Evolutionary conservation across 306 rosid species (phyloP), one percentile per base, ranked within the genome.

Genomic region (Prunus salicina): DNA sequence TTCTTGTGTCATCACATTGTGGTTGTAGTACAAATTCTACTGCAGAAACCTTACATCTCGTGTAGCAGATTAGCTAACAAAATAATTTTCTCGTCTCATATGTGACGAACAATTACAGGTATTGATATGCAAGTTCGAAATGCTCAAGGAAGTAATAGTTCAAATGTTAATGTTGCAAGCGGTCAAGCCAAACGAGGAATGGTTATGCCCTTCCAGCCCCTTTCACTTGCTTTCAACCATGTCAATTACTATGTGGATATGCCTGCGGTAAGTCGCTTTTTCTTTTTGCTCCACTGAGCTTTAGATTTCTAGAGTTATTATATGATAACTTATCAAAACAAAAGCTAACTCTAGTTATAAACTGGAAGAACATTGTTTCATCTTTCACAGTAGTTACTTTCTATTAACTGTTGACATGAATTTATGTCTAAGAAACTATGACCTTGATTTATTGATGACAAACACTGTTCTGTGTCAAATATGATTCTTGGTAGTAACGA

Each of bases 231-330:
- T 76, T 81, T 81, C 80, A 69, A 41, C 77, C 84, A 81, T 57
- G 84, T 81, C 20, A 81, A 81, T 49, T 81, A 81, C 77, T 81
- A 70, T 56, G 84, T 81, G 32, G 84, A 81, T 56, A 81, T 81
- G 84, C 84, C 84, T 46, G 64, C 41, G 22, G 84, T 80, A 61
- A 58, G 72, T 61, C 28, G 2, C 3, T 18, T 14, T 53, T 56
- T 16, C 20, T 51, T 25, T 8, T 71, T 22, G 30, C 19, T 55
- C 30, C 25, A 53, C 1, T 10, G 5, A n/a, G 25, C 24, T 27
- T 30, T 51, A 10, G 18, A 18, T 70, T 27, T 10, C 41, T 34
- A 0, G 46, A 30, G 27, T 22, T 55, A 68, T 2, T 11, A 34
- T 34, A 34, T 49, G 60, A 69, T n/a, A 15, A 51, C 20, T 34